Evolutionary conservation across 2,329 filamentous ascomycete genomes (phyloP), one percentile per base, ranked within the genome.

Genomic region (Waltergamsia citrina): DNA sequence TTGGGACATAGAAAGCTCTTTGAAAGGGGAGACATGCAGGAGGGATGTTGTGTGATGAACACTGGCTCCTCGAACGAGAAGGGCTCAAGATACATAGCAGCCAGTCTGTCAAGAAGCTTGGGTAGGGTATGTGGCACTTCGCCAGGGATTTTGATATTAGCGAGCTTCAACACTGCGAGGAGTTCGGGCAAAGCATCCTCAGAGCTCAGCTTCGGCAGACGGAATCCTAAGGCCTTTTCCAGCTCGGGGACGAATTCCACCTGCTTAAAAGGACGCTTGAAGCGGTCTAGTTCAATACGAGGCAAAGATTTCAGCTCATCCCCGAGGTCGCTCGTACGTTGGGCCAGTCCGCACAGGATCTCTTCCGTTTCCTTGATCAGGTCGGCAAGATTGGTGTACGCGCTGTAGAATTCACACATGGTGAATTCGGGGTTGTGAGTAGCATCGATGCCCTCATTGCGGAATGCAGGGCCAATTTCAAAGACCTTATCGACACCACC

Each of bases 371-470:
- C 74, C 15, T 57, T 52, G 50, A 94, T 87, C 33, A 96, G 63
- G 27, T 84, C 74, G 23, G 78, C 63, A 0, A 95, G 69, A 42
- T 81, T 83, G 39, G 81, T 78, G 49, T 88, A 93, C 3, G 88
- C 81, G 40, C 83, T 80, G 59, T 98, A 98, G 60, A 94, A 96
- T 60, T 98, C 92, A 65, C 90, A 96, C 39, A 85, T 96, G 29
- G 85, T 92, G 60, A 96, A 98, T 53, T 98, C 92, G 1, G 92
- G 90, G 51, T 98, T 98, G 54, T 98, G 92, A 0, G 86, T 94
- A 20, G 73, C 74, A 54, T 95, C 88, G 23, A 94, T 62, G 55
- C 86, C 85, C 62, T 98, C 92, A 53, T 98, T 98, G 28, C 92
- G 77, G 58, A 98, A 98, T 10, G 79, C 78, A 4, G 85, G 81